Evolutionary conservation across 208 protist genomes (phyloP).

Genomic region (Herpetomonas tarakana): DNA sequence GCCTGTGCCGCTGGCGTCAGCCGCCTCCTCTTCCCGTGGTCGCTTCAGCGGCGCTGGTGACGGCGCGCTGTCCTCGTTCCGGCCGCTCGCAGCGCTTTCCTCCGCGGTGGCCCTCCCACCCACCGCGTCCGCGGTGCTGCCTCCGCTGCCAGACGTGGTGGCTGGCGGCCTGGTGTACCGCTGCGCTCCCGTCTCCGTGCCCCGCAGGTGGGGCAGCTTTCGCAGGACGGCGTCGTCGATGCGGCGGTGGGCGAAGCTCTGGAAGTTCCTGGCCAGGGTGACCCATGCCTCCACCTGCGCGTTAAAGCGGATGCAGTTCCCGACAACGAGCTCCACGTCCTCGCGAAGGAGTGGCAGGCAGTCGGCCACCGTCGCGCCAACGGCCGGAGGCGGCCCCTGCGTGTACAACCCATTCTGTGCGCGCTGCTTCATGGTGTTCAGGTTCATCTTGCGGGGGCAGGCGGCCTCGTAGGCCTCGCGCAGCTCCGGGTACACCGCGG

Average conservation of each 20-base stretch:
- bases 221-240: constrained; percentile 81
- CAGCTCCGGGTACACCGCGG: constrained; percentile 68
- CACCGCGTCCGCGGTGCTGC: background rate
- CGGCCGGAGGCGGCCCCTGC: constrained; percentile 13
- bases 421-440: constrained; percentile 56
- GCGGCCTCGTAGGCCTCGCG: constrained; percentile 52
- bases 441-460: constrained; percentile 81
- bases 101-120: background rate
- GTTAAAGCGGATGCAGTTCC: constrained; percentile 86
- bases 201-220: constrained; percentile 43
- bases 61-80: no score
- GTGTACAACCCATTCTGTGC: constrained; percentile 65
- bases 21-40: no score
- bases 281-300: constrained; percentile 59
- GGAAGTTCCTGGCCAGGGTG: constrained; percentile 61
- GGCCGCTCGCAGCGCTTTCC: background rate
- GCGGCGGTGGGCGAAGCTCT: constrained; percentile 60
- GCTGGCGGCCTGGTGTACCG: constrained; percentile 4
- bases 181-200: constrained; percentile 51
- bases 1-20: no score
- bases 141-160: background rate
- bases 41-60: no score
- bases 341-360: constrained; percentile 53
- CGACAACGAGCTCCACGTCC: constrained; percentile 82
- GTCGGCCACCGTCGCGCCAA: constrained; percentile 55